Conservation (phyloP, 106 monocot genomes). For the Dioscorea alata region DNA sequence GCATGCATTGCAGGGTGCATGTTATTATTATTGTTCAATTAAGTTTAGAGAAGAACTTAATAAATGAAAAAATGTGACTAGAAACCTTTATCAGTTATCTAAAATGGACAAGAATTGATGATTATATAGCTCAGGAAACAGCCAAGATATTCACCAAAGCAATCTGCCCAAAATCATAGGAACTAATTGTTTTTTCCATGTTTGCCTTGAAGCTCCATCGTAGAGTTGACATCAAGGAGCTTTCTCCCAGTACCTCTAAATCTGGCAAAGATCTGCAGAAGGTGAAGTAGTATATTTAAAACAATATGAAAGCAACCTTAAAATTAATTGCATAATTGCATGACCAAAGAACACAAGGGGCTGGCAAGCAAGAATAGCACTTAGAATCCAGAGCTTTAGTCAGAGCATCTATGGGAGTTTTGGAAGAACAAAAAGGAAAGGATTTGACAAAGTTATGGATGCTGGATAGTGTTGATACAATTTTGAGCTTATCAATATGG, state of each 20-base stretch:
- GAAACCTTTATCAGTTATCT: neutral
- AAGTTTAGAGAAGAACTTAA: neutral
- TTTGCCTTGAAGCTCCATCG: slow-evolving; percentile 93
- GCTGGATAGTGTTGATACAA: too few species aligned
- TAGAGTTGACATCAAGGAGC: slow-evolving; percentile 76
- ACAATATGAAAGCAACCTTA: too few species aligned
- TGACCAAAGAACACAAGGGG: too few species aligned
- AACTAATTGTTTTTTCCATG: slow-evolving; percentile 80
- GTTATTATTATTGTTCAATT: neutral
- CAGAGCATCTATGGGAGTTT: too few species aligned
- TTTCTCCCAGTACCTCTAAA: slow-evolving; percentile 55
- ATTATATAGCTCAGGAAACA: neutral
- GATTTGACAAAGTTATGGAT: too few species aligned
- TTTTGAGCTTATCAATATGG: too few species aligned
- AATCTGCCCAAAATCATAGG: slow-evolving; percentile 69
- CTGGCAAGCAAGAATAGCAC: too few species aligned
- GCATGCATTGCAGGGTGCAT: too few species aligned
- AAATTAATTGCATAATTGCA: too few species aligned
- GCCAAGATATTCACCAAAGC: slow-evolving; percentile 47
- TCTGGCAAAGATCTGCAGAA: slow-evolving; percentile 66
- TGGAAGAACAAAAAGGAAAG: too few species aligned
- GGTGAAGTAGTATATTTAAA: neutral
- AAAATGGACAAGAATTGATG: neutral
- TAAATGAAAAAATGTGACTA: neutral
- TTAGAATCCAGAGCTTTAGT: too few species aligned